A percentile compares a stretch with the other conserved stretches of the same genome.
phyloP scores from a whole-genome alignment of 2,329 filamentous ascomycete species.

The Ophiocordyceps polyrhachis-furcata region DNA sequence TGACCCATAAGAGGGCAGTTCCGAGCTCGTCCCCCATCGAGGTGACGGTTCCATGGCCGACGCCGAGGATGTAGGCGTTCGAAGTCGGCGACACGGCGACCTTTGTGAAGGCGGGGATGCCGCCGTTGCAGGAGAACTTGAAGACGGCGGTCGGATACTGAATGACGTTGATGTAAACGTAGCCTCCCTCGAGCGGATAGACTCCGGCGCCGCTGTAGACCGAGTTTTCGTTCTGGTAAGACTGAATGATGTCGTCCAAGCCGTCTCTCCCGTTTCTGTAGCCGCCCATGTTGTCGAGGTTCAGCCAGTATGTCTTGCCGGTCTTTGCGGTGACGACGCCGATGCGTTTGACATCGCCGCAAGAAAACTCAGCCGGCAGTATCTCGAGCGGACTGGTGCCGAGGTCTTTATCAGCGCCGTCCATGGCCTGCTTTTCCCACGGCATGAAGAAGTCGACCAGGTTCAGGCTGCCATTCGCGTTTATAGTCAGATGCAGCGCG shows the following conservation, averaged over 20 bases:
- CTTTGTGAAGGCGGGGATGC: slow-evolving; percentile 33
- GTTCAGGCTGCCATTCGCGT: slow-evolving; percentile 20
- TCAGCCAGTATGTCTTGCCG: slow-evolving; percentile 26
- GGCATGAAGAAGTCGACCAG: slow-evolving; percentile 36
- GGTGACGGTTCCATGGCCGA: slow-evolving; percentile 36
- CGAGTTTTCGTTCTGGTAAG: slow-evolving; percentile 23
- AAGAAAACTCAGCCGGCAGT: slow-evolving; percentile 21
- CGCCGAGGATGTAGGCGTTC: slow-evolving; percentile 34
- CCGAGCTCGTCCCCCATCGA: slow-evolving; percentile 32
- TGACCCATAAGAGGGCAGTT: slow-evolving; percentile 36
- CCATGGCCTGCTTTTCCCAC: slow-evolving; percentile 28
- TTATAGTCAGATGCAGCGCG: slow-evolving; percentile 23
- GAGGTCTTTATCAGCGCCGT: slow-evolving; percentile 31
- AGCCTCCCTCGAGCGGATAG: slow-evolving; percentile 28
- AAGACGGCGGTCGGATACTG: slow-evolving; percentile 35
- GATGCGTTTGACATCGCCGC: slow-evolving; percentile 24
- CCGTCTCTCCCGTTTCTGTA: slow-evolving; percentile 17
- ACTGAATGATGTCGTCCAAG: slow-evolving; percentile 24
- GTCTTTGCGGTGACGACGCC: slow-evolving; percentile 32
- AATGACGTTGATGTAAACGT: slow-evolving; percentile 31
- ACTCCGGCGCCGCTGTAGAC: slow-evolving; percentile 28
- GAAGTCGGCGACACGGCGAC: slow-evolving; percentile 27
- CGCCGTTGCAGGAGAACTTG: slow-evolving; percentile 34
- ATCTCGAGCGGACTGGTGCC: slow-evolving; percentile 26
- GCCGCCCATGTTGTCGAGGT: slow-evolving; percentile 20